phyloP scores from a whole-genome alignment of 495 filamentous ascomycete genomes.

The Mycothermus thermophilus region DNA sequence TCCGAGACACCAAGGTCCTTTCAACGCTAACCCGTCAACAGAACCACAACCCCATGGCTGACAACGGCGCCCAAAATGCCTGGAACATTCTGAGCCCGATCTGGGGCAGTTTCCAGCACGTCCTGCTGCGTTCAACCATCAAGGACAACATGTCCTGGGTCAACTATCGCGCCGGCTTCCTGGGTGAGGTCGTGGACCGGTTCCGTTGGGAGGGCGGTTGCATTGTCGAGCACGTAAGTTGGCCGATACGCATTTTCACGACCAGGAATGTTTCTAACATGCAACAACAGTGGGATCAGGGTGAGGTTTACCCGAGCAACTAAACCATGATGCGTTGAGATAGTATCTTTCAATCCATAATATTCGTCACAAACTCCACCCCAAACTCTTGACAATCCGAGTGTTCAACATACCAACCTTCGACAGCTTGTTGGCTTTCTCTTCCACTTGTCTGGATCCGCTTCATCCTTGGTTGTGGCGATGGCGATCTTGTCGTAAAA shows the following conservation, averaged over 20 bases:
- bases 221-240: slow-evolving; percentile 29
- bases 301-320: slow-evolving; percentile 3
- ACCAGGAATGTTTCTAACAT: background rate
- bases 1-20: background rate
- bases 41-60: slow-evolving; percentile 27
- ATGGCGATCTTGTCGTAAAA: slow-evolving; percentile 42
- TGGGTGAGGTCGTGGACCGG: slow-evolving; percentile 26
- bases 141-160: slow-evolving; percentile 23
- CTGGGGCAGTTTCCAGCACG: slow-evolving; percentile 17
- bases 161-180: slow-evolving; percentile 14
- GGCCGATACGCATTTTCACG: background rate
- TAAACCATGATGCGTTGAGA: too few species aligned
- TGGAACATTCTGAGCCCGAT: slow-evolving; percentile 23
- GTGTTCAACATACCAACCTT: too few species aligned
- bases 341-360: too few species aligned
- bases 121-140: slow-evolving; percentile 18
- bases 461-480: slow-evolving; percentile 35
- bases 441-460: slow-evolving; percentile 17
- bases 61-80: slow-evolving; percentile 25
- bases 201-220: slow-evolving; percentile 28
- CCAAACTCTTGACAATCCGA: too few species aligned
- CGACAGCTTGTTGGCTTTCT: background rate
- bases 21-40: too few species aligned
- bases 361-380: too few species aligned
- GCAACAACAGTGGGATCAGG: slow-evolving; percentile 6